Evolutionary conservation across 768 basidiomycete genomes (phyloP), one percentile per base, ranked within the genome.

Genomic region (Hygrophorus russula): DNA sequence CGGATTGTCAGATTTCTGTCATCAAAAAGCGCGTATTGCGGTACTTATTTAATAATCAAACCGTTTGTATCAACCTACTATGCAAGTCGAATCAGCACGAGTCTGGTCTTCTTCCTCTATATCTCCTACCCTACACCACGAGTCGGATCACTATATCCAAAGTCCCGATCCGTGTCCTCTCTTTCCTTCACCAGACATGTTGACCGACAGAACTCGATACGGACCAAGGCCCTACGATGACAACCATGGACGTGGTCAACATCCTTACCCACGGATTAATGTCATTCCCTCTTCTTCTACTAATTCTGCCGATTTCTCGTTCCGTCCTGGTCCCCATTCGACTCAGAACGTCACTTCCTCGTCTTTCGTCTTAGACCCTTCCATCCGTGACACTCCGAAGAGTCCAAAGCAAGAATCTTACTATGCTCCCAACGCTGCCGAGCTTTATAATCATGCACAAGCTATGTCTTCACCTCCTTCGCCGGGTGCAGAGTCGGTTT

Each of bases 401-500:
- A 57, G 54, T 5, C 58, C 71, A 12, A 69, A 68, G 47, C 67
- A 62, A 31, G 69, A 74, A 41, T 52, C 66, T 2, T 71, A 64
- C 51, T 74, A 71, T 50, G 63, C 74, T 1, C 69, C 71, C 1
- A 69, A 68, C 38, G 68, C 78, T n/a, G 67, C 71, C 20, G 70
- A 76, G 49, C 64, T 75, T 35, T 81, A 70, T 49, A 66, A 62
- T 50, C 77, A 71, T 48, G 63, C 68, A 20, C 67, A 68, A 44
- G 66, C 64, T 35, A 52, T 52, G 34, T 15, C 44, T 19, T 15
- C 47, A 44, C 31, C 65, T 28, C 52, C 64, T 14, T 56, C 68
- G 19, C 60, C 65, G 11, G 53, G 55, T 32, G 44, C 63, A 44
- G 69, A 65, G 27, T 50, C 56, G 40, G 51, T 43, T 32, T 41